These are phyloP conservation scores for Candida dendrica DNA, from an alignment of 805 yeast species.

Conservation along the genomic window DNA sequence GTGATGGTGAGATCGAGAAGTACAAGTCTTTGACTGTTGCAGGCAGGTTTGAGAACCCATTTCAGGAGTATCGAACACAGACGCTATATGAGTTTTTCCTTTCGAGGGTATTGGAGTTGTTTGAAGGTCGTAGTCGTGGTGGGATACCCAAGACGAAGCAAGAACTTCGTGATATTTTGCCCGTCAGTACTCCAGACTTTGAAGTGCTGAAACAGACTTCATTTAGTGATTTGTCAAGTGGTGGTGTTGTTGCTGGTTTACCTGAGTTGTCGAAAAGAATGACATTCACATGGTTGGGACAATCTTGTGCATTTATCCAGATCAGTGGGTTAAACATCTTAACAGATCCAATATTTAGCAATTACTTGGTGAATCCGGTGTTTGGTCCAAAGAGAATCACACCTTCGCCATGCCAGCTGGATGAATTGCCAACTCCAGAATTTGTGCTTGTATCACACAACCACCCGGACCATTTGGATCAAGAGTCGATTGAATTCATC, in stretches of 20 bases:
- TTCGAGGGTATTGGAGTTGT: constrained; percentile 64
- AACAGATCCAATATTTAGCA: constrained; percentile 78
- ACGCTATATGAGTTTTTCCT: constrained; percentile 78
- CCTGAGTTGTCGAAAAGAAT: constrained; percentile 39
- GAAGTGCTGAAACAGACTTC: constrained; percentile 16
- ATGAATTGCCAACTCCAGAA: constrained; percentile 61
- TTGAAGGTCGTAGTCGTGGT: constrained; percentile 54
- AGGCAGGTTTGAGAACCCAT: constrained; percentile 88
- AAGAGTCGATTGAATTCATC: constrained; percentile 42
- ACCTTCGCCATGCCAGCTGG: constrained; percentile 61
- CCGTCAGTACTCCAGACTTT: constrained; percentile 45
- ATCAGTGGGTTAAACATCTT: constrained; percentile 65
- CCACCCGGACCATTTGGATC: constrained; percentile 92
- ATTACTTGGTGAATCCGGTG: constrained; percentile 51
- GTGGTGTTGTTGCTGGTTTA: constrained; percentile 12
- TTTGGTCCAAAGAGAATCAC: constrained; percentile 84
- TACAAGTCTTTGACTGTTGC: constrained; percentile 45
- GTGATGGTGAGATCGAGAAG: constrained; percentile 20
- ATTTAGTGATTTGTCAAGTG: constrained; percentile 5
- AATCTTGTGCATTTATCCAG: constrained; percentile 74
- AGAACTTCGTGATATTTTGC: constrained; percentile 49
- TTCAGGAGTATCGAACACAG: constrained; percentile 83
- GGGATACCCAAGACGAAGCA: constrained; percentile 42
- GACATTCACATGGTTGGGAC: constrained; percentile 89
- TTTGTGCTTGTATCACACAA: constrained; percentile 82